A percentile compares a stretch with the other conserved stretches of the same genome.
These are phyloP conservation scores for Stachybotrys echinatus DNA, from an alignment of 2,329 filamentous ascomycete genomes.

Conservation along the genomic window DNA sequence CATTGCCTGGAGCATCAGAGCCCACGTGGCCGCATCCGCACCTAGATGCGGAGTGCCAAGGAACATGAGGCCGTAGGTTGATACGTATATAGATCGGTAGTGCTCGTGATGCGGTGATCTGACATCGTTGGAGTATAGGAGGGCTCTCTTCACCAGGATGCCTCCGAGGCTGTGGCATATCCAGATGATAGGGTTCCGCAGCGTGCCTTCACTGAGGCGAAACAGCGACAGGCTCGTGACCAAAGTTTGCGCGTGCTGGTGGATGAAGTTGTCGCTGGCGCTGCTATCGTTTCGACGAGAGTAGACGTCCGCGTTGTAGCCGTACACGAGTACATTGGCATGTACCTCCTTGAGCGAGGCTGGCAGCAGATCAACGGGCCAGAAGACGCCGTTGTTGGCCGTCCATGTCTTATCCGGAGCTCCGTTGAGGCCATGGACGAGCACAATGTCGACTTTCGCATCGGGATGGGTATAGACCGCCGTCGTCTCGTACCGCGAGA, in stretches of 20 bases:
- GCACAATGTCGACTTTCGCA: constrained; percentile 59
- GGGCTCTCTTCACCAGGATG: constrained; percentile 63
- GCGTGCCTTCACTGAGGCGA: constrained; percentile 51
- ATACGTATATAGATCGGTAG: constrained; percentile 64
- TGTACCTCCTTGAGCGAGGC: constrained; percentile 48
- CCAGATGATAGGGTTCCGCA: constrained; percentile 66
- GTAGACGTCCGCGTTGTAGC: constrained; percentile 66
- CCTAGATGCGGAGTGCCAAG: constrained; percentile 72
- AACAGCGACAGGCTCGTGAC: constrained; percentile 58
- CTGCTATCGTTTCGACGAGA: constrained; percentile 42
- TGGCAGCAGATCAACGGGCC: constrained; percentile 65
- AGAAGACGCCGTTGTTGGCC: constrained; percentile 54
- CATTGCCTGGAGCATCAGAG: constrained; percentile 61
- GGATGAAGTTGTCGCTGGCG: constrained; percentile 61
- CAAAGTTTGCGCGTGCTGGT: constrained; percentile 66
- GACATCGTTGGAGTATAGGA: constrained; percentile 62
- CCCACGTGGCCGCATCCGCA: constrained; percentile 64
- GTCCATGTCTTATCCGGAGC: constrained; percentile 60
- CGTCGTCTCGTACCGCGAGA: constrained; percentile 50
- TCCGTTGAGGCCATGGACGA: constrained; percentile 68
- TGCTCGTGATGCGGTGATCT: constrained; percentile 55
- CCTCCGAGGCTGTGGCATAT: constrained; percentile 71
- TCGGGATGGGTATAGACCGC: constrained; percentile 54
- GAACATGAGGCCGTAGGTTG: constrained; percentile 72
- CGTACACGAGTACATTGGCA: constrained; percentile 65